Evolutionary conservation across 768 basidiomycete species (phyloP).

Genomic region (Boletellus emodensis): DNA sequence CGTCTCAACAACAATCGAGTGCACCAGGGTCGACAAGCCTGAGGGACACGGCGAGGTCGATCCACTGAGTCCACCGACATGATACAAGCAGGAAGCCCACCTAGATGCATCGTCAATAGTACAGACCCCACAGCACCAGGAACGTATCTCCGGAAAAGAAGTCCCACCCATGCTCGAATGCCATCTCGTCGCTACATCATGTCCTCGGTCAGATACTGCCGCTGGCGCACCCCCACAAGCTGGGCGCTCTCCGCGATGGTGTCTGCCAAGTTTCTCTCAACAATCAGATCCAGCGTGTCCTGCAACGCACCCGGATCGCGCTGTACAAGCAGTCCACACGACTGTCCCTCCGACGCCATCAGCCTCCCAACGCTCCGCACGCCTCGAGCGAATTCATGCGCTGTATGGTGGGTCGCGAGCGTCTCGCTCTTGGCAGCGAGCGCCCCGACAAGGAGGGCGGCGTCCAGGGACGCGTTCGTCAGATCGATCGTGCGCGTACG

Average conservation of each 20-base stretch:
- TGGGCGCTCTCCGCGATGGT: neutral
- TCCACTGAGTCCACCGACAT: too few relatives aligned
- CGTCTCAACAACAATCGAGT: too few relatives aligned
- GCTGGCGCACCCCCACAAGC: neutral
- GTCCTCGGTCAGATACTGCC: conserved; percentile 1
- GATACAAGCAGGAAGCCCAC: too few relatives aligned
- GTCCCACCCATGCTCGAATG: too few relatives aligned
- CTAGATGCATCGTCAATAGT: too few relatives aligned
- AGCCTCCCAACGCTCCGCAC: conserved; percentile 9
- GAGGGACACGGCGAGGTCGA: too few relatives aligned
- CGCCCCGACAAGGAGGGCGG: conserved; percentile 10
- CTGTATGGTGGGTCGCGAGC: conserved; percentile 6
- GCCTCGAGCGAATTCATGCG: conserved; percentile 8
- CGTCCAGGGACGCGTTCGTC: conserved; percentile 14
- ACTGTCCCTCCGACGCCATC: conserved; percentile 3
- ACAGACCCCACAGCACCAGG: too few relatives aligned
- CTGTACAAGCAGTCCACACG: conserved; percentile 3
- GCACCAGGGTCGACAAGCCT: too few relatives aligned
- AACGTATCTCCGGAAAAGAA: too few relatives aligned
- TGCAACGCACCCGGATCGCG: conserved; percentile 6
- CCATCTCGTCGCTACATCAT: conserved; percentile 8
- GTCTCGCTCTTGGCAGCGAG: conserved; percentile 17
- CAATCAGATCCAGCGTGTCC: conserved; percentile 12
- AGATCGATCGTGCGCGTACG: conserved; percentile 15
- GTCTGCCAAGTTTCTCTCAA: neutral